A percentile compares a stretch with the other conserved stretches of the same genome.
Evolutionary conservation across 1,139 yeast genomes (phyloP).

Genomic region (Scheffersomyces insectosa): DNA sequence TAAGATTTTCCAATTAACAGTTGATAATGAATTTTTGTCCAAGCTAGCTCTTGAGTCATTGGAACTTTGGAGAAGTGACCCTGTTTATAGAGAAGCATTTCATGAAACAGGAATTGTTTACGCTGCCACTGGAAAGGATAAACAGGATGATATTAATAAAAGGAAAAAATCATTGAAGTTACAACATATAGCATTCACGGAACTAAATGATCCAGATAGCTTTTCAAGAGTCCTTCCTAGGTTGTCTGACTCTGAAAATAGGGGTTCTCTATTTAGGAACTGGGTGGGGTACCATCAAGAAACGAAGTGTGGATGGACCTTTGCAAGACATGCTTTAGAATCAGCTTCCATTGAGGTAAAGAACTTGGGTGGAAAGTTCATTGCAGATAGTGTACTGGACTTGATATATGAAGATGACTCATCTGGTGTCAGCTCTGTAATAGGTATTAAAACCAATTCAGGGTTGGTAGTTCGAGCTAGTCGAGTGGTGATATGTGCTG

Average conservation of each 20-base stretch:
- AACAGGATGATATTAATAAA: background rate
- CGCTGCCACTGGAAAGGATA: background rate
- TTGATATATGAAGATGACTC: slow-evolving; percentile 10
- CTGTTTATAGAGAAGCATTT: slow-evolving; percentile 28
- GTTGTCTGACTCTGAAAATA: slow-evolving; percentile 10
- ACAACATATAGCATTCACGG: background rate
- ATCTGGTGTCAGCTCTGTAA: slow-evolving; percentile 1
- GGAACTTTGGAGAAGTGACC: slow-evolving; percentile 35
- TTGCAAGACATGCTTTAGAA: slow-evolving; percentile 27
- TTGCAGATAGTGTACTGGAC: slow-evolving; percentile 26
- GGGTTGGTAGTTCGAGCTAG: slow-evolving; percentile 25
- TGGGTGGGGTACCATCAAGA: slow-evolving; percentile 22
- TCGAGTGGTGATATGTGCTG: slow-evolving; percentile 32
- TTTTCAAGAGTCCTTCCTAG: background rate
- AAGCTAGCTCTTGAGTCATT: slow-evolving; percentile 43
- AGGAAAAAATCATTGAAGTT: background rate
- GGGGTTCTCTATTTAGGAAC: slow-evolving; percentile 5
- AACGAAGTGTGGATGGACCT: slow-evolving; percentile 34
- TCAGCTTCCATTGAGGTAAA: slow-evolving; percentile 25
- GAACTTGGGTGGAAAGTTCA: slow-evolving; percentile 30
- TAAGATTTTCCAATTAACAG: slow-evolving; percentile 49
- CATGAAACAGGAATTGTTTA: slow-evolving; percentile 37
- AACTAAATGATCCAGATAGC: too few relatives aligned
- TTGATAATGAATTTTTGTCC: slow-evolving; percentile 34
- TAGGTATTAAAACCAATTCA: slow-evolving; percentile 15